These are phyloP conservation scores for Xanthoceras sorbifolium DNA, from an alignment of 345 rosid species.

Conservation along the genomic window DNA sequence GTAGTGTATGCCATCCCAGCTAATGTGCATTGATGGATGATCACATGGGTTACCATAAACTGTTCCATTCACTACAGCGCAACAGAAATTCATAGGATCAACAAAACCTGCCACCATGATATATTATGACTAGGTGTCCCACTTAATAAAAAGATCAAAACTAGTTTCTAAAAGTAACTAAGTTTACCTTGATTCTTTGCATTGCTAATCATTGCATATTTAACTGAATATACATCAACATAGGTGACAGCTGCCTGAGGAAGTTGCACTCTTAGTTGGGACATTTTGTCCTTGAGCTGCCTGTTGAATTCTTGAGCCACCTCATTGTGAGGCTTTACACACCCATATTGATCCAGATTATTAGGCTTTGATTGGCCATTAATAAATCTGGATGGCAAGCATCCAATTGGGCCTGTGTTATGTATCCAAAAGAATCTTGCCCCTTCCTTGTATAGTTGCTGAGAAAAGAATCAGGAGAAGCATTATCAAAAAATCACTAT, in stretches of 20 bases:
- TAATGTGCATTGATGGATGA: slow-evolving; percentile 52
- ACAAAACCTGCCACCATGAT: slow-evolving; percentile 54
- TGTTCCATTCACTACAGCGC: slow-evolving; percentile 64
- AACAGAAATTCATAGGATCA: slow-evolving; percentile 63
- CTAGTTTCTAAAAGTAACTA: not conserved
- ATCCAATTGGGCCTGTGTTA: slow-evolving; percentile 80
- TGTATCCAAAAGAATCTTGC: slow-evolving; percentile 84
- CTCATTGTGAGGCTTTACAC: slow-evolving; percentile 58
- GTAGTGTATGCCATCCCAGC: slow-evolving; percentile 88
- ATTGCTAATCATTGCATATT: slow-evolving; percentile 47
- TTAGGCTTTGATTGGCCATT: slow-evolving; percentile 32
- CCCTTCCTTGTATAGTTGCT: slow-evolving; percentile 63
- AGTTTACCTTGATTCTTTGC: slow-evolving; percentile 58
- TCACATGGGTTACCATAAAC: slow-evolving; percentile 62
- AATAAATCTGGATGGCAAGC: slow-evolving; percentile 52
- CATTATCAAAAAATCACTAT: not conserved
- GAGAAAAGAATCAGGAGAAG: slow-evolving; percentile 27
- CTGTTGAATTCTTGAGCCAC: slow-evolving; percentile 64
- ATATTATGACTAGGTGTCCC: not conserved
- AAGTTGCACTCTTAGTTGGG: slow-evolving; percentile 43
- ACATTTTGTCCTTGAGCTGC: slow-evolving; percentile 57
- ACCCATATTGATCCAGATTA: slow-evolving; percentile 55
- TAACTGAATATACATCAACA: slow-evolving; percentile 69
- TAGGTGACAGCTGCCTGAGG: slow-evolving; percentile 53
- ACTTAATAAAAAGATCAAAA: not conserved